Percentiles rank a stretch among this genome's conserved stretches.
phyloP scores from a whole-genome alignment of 768 basidiomycete genomes.

The Cantharellus cinnabarinus region DNA sequence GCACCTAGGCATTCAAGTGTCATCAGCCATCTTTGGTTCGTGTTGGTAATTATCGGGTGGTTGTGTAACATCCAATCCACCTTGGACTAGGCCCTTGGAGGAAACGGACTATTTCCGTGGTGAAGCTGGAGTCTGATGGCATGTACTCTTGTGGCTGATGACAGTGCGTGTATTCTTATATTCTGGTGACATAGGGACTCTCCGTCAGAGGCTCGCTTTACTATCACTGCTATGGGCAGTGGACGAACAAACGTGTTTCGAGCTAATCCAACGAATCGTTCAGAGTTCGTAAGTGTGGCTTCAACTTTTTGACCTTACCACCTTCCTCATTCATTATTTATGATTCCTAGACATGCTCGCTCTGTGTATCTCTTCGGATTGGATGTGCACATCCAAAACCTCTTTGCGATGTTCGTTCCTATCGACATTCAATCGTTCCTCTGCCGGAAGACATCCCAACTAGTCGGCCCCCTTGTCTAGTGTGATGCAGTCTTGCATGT shows the following conservation, averaged over 20 bases:
- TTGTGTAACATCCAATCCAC: too few relatives aligned
- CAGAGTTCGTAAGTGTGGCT: slow-evolving; percentile 2
- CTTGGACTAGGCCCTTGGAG: too few relatives aligned
- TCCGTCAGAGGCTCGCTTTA: slow-evolving; percentile 4
- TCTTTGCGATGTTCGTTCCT: neutral
- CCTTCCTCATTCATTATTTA: neutral
- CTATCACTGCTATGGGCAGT: slow-evolving; percentile 8
- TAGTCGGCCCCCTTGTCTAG: too few relatives aligned
- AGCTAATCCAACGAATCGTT: slow-evolving; percentile 4
- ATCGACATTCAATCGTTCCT: neutral
- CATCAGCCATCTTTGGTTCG: slow-evolving; percentile 1
- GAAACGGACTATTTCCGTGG: too few relatives aligned
- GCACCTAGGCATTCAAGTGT: slow-evolving; percentile 6
- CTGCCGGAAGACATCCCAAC: neutral
- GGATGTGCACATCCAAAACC: slow-evolving; percentile 2
- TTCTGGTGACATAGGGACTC: neutral
- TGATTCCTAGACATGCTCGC: neutral
- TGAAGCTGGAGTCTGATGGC: too few relatives aligned
- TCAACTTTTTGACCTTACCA: neutral
- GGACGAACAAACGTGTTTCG: slow-evolving; percentile 7
- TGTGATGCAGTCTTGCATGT: too few relatives aligned
- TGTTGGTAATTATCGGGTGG: too few relatives aligned
- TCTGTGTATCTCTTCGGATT: slow-evolving; percentile 5
- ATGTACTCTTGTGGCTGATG: too few relatives aligned
- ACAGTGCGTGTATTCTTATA: too few relatives aligned